Evolutionary conservation across 768 basidiomycete genomes (phyloP).

Genomic region (Tricholoma saponaceum): DNA sequence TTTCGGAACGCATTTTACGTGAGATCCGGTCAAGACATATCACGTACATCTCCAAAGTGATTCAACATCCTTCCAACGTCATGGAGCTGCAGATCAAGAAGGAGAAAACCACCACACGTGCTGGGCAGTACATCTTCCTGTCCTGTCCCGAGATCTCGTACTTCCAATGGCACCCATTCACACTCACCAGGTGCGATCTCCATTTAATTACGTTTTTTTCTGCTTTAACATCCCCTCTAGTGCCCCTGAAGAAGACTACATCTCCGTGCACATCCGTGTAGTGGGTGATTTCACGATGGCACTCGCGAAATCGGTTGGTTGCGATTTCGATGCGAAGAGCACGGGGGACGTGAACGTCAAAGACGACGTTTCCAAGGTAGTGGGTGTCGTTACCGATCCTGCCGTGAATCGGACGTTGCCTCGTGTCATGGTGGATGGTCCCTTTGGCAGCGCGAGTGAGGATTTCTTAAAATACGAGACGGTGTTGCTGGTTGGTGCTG

Average conservation of each 20-base stretch:
- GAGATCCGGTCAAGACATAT: conserved; percentile 88
- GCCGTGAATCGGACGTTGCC: conserved; percentile 74
- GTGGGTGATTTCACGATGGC: conserved; percentile 91
- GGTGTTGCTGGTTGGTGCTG: conserved; percentile 85
- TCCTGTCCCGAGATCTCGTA: conserved; percentile 89
- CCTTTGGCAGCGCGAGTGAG: conserved; percentile 90
- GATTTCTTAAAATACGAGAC: conserved; percentile 91
- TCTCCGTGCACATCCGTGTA: conserved; percentile 89
- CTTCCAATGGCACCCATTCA: conserved; percentile 98
- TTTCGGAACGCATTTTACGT: conserved; percentile 84
- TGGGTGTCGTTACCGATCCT: conserved; percentile 53
- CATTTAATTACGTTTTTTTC: not conserved
- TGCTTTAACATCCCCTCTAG: conserved; percentile 28
- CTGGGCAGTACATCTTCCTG: conserved; percentile 93
- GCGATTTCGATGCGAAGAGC: conserved; percentile 64
- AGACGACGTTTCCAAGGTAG: conserved; percentile 41
- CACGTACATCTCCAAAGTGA: conserved; percentile 92
- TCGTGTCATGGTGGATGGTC: conserved; percentile 94
- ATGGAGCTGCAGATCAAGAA: conserved; percentile 98
- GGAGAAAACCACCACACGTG: conserved; percentile 77
- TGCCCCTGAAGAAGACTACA: conserved; percentile 93
- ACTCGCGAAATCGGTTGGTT: conserved; percentile 78
- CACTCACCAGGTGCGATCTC: conserved; percentile 66
- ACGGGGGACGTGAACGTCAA: conserved; percentile 42
- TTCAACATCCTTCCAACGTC: conserved; percentile 92